Evolutionary conservation across 805 yeast species (phyloP), one percentile per base, ranked within the genome.

Genomic region (Lachancea nothofagi): DNA sequence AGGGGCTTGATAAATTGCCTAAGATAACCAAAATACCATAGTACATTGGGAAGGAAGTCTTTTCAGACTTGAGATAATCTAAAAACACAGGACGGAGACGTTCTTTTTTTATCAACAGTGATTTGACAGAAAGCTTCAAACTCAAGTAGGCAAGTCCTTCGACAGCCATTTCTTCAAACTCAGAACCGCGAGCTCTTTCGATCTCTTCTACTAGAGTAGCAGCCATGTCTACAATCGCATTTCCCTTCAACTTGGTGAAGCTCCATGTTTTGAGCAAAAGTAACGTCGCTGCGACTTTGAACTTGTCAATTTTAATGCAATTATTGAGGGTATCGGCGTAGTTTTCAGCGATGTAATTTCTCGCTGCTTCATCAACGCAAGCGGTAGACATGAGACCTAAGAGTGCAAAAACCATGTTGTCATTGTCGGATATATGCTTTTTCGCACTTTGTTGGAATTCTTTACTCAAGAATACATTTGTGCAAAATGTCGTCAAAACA

Each of bases 261-360:
- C 71, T 70, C 83, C 83, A 78, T 2, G 77, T 57, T 53, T 80
- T 80, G 5, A 76, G 59, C n/a, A 77, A 49, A 3, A 72, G 71
- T 27, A 77, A 50, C 0, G 72, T 64, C 0, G 78, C 61, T 9
- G 67, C 50, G 7, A 66, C 37, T 36, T 58, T 58, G 19, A 58
- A 55, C 2, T 53, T 48, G 7, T 45, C 40, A 19, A 58, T 31
- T 5, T 46, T 46, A 8, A 69, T 41, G 0, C 72, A 70, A 28
- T 57, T 53, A 15, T 70, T 56, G 17, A 78, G 52, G 0, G 73
- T 49, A 4, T 58, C 51, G 26, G 68, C 43, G 54, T 72, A 79
- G 33, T 67, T 63, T 15, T 67, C 63, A 1, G 74, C 62, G 29
- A 76, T 72, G 29, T 62, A 61, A n/a, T 54, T 58, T 41, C 83